These are phyloP conservation scores for Leccinum olivaceopallidum DNA, from an alignment of 768 basidiomycete species.

Conservation along the genomic window DNA sequence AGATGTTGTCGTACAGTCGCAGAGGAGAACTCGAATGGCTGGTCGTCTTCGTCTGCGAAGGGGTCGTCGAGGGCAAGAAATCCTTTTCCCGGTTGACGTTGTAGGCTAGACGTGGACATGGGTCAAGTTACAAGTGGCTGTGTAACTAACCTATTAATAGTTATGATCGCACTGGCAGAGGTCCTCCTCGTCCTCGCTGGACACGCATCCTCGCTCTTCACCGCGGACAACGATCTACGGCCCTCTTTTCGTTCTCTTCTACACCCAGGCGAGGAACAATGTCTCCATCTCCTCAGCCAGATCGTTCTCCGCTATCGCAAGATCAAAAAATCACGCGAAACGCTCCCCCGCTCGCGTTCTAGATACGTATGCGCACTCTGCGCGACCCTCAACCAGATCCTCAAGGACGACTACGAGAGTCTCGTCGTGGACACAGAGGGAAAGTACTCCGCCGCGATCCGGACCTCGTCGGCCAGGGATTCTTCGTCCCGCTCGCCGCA, in stretches of 20 bases:
- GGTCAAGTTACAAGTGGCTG: background rate
- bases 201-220: conserved; percentile 84
- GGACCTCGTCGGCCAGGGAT: conserved; percentile 72
- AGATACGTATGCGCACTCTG: conserved; percentile 81
- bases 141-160: background rate
- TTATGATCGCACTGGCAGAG: conserved; percentile 70
- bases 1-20: conserved; percentile 65
- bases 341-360: conserved; percentile 57
- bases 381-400: conserved; percentile 68
- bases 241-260: conserved; percentile 70
- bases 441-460: conserved; percentile 76
- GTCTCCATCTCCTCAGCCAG: conserved; percentile 74
- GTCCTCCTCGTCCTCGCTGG: conserved; percentile 84
- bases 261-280: conserved; percentile 87
- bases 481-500: conserved; percentile 84
- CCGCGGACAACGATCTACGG: conserved; percentile 54
- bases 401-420: conserved; percentile 78
- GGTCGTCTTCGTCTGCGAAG: conserved; percentile 58
- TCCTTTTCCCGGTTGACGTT: conserved; percentile 23
- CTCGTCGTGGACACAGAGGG: conserved; percentile 78
- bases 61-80: conserved; percentile 62
- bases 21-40: conserved; percentile 54
- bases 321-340: conserved; percentile 58
- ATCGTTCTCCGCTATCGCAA: conserved; percentile 76
- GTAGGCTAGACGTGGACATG: conserved; percentile 19